Evolutionary conservation across 1,284 basidiomycete species (phyloP), one percentile per base, ranked within the genome.

Genomic region (Sparassis latifolia): DNA sequence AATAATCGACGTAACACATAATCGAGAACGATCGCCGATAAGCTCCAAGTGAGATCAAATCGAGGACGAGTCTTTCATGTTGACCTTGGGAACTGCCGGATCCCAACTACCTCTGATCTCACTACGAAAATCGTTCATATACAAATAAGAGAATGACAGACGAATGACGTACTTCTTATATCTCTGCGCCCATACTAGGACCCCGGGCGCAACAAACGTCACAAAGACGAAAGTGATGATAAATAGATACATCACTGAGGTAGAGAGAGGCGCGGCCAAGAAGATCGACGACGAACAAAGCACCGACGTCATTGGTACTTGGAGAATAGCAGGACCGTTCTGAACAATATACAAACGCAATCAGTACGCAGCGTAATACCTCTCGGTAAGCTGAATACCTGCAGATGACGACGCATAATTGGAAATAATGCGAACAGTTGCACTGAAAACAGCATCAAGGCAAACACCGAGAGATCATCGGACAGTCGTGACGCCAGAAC

Each of bases 401-500:
- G 80, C 44, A 95, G 71, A 44, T 86, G 83, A 63, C 82, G 85
- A 58, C 92, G 83, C 50, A 95, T 71, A 50, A 87, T 75, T 6
- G 93, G 93, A 66, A 92, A 92, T 44, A 95, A 74, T 9, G 89
- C 88, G 69, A 97, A 96, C 28, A 86, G 71, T 58, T 90, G 81
- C 44, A 95, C 83, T 37, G 94, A 84, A 65, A 95, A 89, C 45
- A 97, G 74, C 60, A 95, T 81, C 44, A 99, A 77, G 29, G 91
- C 86, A 66, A 98, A 99, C 20, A 97, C 95, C 40, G 92, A 84
- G 38, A 86, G 68, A 64, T 95, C 90, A 54, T 87, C 84, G 29
- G 80, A 72, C 33, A 99, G 75, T 51, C 97, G 84, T 30, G 94
- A 97, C 31, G 94, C 94, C 49, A 99, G 77, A 35, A 99, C 95